A percentile compares a stretch with the other conserved stretches of the same genome.
These are phyloP conservation scores for Cadophora sp. DNA, from an alignment of 2,329 filamentous ascomycete genomes.

Conservation along the genomic window DNA sequence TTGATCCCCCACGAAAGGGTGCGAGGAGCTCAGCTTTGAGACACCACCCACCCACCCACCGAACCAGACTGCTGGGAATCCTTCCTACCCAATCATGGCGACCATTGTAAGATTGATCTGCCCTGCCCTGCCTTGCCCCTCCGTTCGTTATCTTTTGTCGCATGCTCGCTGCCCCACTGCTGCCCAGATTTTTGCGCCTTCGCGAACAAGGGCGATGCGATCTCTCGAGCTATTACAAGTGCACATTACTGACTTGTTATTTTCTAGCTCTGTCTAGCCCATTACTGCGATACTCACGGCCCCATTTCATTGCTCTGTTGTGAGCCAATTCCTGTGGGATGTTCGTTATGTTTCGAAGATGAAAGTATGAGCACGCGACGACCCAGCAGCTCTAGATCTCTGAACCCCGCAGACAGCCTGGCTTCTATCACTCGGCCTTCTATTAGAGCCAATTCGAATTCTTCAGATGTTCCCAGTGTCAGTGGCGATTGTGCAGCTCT, in stretches of 20 bases:
- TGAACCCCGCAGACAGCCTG: conserved; percentile 36
- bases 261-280: conserved; percentile 69
- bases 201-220: conserved; percentile 21
- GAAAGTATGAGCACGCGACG: conserved; percentile 40
- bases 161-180: conserved; percentile 27
- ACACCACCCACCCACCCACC: neutral
- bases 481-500: conserved; percentile 12
- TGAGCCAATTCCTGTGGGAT: conserved; percentile 70
- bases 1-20: conserved; percentile 6
- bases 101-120: conserved; percentile 43
- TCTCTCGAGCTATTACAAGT: neutral
- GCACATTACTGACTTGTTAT: conserved; percentile 32
- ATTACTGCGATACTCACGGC: conserved; percentile 75
- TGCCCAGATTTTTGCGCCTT: conserved; percentile 28
- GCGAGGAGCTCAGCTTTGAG: neutral
- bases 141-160: conserved; percentile 21
- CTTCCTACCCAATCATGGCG: conserved; percentile 40
- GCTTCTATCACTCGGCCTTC: conserved; percentile 26
- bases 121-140: too few species aligned
- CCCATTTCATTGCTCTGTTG: conserved; percentile 58
- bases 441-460: conserved; percentile 26
- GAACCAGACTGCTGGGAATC: neutral
- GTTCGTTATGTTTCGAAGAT: conserved; percentile 63
- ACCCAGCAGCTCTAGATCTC: conserved; percentile 40
- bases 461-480: conserved; percentile 24